Conservation (phyloP, 1,284 basidiomycete genomes). For the Apiotrichum porosum region DNA sequence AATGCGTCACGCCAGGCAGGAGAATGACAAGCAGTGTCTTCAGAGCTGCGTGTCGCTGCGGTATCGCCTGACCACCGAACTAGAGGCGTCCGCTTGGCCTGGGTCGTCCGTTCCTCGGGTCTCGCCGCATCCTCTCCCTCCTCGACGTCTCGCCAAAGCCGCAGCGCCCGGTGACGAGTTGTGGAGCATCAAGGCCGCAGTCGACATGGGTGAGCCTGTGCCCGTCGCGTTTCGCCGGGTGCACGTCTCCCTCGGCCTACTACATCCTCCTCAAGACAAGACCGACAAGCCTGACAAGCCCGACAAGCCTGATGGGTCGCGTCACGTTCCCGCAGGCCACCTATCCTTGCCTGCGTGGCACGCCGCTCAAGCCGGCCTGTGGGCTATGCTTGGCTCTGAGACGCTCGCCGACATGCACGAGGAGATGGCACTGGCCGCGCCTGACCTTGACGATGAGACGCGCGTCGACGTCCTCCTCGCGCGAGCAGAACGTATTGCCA, state of each 20-base stretch:
- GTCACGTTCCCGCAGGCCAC: too few relatives aligned
- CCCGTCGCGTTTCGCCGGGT: conserved; percentile 39
- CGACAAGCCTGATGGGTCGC: too few relatives aligned
- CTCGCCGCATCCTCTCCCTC: conserved; percentile 17
- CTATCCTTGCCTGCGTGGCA: conserved; percentile 37
- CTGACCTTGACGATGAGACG: conserved; percentile 7
- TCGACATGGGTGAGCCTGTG: conserved; percentile 44
- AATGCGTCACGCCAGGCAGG: conserved; percentile 40
- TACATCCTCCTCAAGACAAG: neutral
- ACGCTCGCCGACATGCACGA: conserved; percentile 32
- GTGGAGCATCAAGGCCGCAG: conserved; percentile 39
- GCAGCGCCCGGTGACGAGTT: conserved; percentile 40
- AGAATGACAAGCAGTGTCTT: conserved; percentile 41
- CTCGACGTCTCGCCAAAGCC: conserved; percentile 20
- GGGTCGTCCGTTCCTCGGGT: conserved; percentile 18
- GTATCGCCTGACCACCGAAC: conserved; percentile 25
- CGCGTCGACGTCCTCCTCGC: conserved; percentile 8
- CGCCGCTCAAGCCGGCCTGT: conserved; percentile 34
- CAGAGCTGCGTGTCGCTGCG: conserved; percentile 37
- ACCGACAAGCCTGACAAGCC: conserved; percentile 4
- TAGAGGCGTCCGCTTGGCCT: conserved; percentile 9
- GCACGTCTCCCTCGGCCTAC: conserved; percentile 25
- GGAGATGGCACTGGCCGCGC: conserved; percentile 4
- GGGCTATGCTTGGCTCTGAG: conserved; percentile 33
- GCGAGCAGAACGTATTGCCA: conserved; percentile 17